Base-by-base conservation (phyloP, 1,284 basidiomycete genomes). In the Cryptococcus sp. region DNA sequence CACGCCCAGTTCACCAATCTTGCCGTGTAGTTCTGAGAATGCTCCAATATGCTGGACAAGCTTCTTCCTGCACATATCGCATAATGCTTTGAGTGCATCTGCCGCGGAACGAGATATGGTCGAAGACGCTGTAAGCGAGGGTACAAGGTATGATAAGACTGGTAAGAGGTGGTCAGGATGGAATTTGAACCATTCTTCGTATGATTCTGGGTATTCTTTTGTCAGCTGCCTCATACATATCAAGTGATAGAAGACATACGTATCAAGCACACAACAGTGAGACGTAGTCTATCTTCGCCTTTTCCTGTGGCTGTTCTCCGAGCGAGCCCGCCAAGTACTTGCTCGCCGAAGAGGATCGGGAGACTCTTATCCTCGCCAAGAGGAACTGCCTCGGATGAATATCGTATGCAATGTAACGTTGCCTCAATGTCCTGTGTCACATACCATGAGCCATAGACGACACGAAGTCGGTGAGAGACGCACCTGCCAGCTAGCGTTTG, bases 351-450 rank as follows among this genome's bases (percentile, higher is more conserved):
- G 15, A 94, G 63, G 16, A 85, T 81, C 13, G 83, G 80, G 1
- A 94, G 81, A 55, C 85, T 82, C 1, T 80, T 80, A 34, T 85
- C 84, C 52, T 86, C 84, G 46, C 89, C 87, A 11, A 91, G 76
- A 17, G 91, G 89, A 3, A 93, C 82, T 0, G 89, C 89, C 80
- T 95, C 92, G 68, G 92, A 89, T 4, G 92, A 83, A 16, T 87
- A 88, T 79, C 87, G 86, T 40, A 93, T 83, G 66, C 89, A 92
- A 70, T 93, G 89, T 5, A 94, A 74, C 0, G 87, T 87, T 1
- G 88, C 89, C 78, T 95, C 92, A 41, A 92, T 82, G 64, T 90
- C 86, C 89, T 93, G 23, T 39, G 20, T 48, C 19, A 43, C 10
- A 4, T 1, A 13, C 15, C n/a, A 13, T 57, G 26, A 51, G 34